Conservation (phyloP, 345 rosid genomes). For the Physaria fendleri region DNA sequence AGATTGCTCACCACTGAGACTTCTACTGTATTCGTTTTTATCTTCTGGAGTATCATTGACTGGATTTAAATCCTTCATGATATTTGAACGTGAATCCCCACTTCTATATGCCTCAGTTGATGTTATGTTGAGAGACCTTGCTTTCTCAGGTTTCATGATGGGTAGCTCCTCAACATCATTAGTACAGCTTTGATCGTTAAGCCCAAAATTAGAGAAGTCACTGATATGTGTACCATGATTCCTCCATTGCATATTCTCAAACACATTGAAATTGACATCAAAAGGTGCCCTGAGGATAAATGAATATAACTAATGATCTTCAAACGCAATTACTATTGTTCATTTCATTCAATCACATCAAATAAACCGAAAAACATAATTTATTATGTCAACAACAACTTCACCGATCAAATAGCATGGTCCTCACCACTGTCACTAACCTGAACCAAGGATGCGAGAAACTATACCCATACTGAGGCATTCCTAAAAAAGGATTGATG, state of each 20-base stretch:
- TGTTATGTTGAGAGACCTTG: slow-evolving; percentile 12
- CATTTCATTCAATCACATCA: not conserved
- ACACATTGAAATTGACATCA: slow-evolving; percentile 42
- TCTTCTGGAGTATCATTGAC: no score
- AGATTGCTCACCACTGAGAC: slow-evolving; percentile 4
- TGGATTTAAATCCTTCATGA: not conserved
- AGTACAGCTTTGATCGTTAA: slow-evolving; percentile 57
- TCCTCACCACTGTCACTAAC: slow-evolving; percentile 32
- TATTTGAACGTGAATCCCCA: slow-evolving; percentile 18
- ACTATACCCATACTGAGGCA: slow-evolving; percentile 35
- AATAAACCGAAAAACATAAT: not conserved
- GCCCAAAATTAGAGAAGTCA: slow-evolving; percentile 66
- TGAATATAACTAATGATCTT: not conserved
- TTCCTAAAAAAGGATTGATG: slow-evolving; percentile 4
- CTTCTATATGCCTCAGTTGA: no score
- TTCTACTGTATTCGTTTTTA: no score
- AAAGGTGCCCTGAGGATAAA: slow-evolving; percentile 42
- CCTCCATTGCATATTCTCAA: slow-evolving; percentile 62
- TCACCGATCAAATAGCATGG: not conserved
- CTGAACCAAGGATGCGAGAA: slow-evolving; percentile 51
- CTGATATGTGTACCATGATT: slow-evolving; percentile 40
- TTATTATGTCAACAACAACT: not conserved
- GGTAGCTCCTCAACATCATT: slow-evolving; percentile 37
- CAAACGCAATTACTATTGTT: not conserved
- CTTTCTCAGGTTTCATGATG: slow-evolving; percentile 23